These are phyloP conservation scores for Persicaria tinctoria DNA, from an alignment of 148 eudicot genomes.

Conservation along the genomic window DNA sequence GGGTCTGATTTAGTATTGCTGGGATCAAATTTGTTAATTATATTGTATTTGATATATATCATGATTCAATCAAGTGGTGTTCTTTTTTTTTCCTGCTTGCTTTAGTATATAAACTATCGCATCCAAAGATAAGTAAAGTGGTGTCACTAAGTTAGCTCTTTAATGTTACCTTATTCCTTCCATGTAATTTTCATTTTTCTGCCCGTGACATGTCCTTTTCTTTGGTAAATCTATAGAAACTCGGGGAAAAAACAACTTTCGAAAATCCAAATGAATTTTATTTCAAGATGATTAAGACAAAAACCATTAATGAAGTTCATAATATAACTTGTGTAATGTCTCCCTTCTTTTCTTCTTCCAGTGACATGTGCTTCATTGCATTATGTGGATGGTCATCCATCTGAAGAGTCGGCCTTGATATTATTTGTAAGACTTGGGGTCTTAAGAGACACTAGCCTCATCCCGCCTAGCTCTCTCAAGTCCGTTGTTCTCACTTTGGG, in stretches of 20 bases:
- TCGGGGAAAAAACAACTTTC: slow-evolving; percentile 59
- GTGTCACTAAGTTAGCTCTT: too few species aligned
- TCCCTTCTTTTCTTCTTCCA: not conserved
- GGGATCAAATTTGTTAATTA: too few species aligned
- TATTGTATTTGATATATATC: too few species aligned
- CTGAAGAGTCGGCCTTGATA: slow-evolving; percentile 11
- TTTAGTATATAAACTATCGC: too few species aligned
- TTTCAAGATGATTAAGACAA: slow-evolving; percentile 67
- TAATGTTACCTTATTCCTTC: not conserved
- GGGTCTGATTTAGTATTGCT: too few species aligned
- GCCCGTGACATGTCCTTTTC: not conserved
- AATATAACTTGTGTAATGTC: slow-evolving; percentile 42
- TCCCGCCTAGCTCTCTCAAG: too few species aligned
- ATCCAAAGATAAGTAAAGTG: too few species aligned
- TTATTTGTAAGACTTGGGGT: too few species aligned
- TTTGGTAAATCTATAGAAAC: slow-evolving; percentile 37
- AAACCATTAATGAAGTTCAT: slow-evolving; percentile 62
- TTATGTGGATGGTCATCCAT: slow-evolving; percentile 36
- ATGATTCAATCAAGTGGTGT: too few species aligned
- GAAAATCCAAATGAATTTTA: slow-evolving; percentile 79
- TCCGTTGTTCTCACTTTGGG: too few species aligned
- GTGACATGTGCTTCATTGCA: slow-evolving; percentile 35
- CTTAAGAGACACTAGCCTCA: too few species aligned
- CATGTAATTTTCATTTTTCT: not conserved
- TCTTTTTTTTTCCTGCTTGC: too few species aligned